Evolutionary conservation across 1,284 basidiomycete genomes (phyloP), one percentile per base, ranked within the genome.

Genomic region (Rhizopogon parksii): DNA sequence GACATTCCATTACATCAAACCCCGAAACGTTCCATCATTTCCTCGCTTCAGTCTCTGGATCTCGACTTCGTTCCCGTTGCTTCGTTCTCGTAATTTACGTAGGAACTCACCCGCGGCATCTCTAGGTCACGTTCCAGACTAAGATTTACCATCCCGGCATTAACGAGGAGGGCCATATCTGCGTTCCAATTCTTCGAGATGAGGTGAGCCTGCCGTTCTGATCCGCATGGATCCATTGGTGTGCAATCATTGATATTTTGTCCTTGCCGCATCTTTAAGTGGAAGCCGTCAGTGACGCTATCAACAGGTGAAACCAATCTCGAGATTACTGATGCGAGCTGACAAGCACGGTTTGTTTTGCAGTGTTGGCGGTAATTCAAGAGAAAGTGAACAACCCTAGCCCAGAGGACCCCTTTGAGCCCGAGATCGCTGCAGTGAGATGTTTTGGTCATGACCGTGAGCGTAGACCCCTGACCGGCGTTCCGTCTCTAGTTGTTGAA

Each of bases 61-160:
- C 19, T 14, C 40, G 17, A 50, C 40, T 15, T 46, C 36, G 36
- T 48, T 40, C 59, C 21, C 58, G 40, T 36, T 34, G n/a, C 38
- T 50, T 46, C 37, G 14, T 12, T 32, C 24, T 45, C 40, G 12
- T 49, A 11, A 36, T 42, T 71, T 60, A 66, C 62, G 56, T 59
- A 55, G 37, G 50, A n/a, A 65, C 37, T 15, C 30, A 52, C 25
- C 47, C 40, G 36, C 15, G 45, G 45, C 40, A 39, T 48, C 39
- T 49, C 30, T 52, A 94, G 91, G 85, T 94, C 53, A 82, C 80
- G 38, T 94, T 94, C 70, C 80, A 73, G 40, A 95, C 92, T 36
- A 91, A 86, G 74, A 87, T 93, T 53, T 95, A 95, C 64, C 92
- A 95, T 69, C 92, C 92, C 12, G 92, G 92, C 49, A 88, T 95